Percentiles rank a stretch among this genome's conserved stretches.
Conservation (phyloP, 192 early-diverging fungal genomes). For the Coemansia sp. region DNA sequence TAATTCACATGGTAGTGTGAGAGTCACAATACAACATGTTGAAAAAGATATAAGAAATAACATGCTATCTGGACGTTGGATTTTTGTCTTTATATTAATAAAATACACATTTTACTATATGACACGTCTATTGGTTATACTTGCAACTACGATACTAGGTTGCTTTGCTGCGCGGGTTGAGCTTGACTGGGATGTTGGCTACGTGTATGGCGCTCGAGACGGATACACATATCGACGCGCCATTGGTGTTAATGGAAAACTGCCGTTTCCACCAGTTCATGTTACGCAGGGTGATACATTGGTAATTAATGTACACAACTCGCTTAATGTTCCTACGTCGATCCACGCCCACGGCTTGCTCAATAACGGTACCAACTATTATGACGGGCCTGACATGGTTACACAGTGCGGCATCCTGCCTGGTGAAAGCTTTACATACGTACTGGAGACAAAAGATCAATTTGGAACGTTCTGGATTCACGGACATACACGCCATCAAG, state of each 20-base stretch:
- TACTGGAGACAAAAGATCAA: conserved; percentile 65
- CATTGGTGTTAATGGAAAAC: conserved; percentile 39
- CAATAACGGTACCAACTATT: conserved; percentile 64
- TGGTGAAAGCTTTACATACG: conserved; percentile 67
- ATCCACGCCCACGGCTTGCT: conserved; percentile 78
- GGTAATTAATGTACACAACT: conserved; percentile 55
- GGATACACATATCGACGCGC: conserved; percentile 59
- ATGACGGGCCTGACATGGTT: conserved; percentile 66
- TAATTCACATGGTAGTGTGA: too few relatives aligned
- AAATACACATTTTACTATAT: neutral
- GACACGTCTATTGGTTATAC: neutral
- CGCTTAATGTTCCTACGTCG: conserved; percentile 60
- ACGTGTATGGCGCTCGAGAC: conserved; percentile 65
- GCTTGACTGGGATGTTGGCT: conserved; percentile 67
- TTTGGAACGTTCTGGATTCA: conserved; percentile 85
- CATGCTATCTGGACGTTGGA: too few relatives aligned
- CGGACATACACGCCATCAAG: conserved; percentile 66
- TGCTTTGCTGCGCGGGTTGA: conserved; percentile 10
- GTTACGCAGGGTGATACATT: conserved; percentile 31
- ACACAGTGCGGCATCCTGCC: conserved; percentile 76
- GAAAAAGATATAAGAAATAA: too few relatives aligned
- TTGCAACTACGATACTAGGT: neutral
- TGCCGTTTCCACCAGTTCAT: conserved; percentile 33
- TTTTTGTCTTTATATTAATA: neutral
- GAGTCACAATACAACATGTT: neutral